A percentile compares a stretch with the other conserved stretches of the same genome.
Evolutionary conservation across 805 yeast genomes (phyloP).

Genomic region (Candida insectorum): DNA sequence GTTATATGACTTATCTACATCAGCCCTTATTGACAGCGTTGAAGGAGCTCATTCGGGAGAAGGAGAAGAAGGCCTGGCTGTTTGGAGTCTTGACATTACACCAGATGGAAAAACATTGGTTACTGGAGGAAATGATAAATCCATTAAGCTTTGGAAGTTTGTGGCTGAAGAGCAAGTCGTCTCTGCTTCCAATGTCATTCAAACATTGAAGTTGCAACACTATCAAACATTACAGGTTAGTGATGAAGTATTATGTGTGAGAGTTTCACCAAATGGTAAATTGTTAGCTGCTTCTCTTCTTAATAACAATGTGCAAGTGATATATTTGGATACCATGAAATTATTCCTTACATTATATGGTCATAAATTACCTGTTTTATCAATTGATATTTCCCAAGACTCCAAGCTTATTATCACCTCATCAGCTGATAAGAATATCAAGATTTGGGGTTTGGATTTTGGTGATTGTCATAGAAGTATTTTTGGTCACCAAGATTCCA

Average conservation of each 20-base stretch:
- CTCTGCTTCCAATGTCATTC: constrained; percentile 60
- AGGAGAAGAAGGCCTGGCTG: constrained; percentile 47
- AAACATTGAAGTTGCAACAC: constrained; percentile 62
- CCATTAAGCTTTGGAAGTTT: constrained; percentile 87
- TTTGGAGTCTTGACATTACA: constrained; percentile 88
- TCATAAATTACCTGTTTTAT: constrained; percentile 91
- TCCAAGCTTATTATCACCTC: constrained; percentile 86
- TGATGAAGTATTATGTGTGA: constrained; percentile 81
- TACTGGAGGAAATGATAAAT: constrained; percentile 93
- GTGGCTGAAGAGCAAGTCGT: constrained; percentile 62
- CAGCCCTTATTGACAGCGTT: constrained; percentile 65
- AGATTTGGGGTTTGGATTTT: constrained; percentile 97
- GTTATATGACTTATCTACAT: constrained; percentile 80
- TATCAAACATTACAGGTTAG: constrained; percentile 77
- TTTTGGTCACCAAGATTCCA: constrained; percentile 95
- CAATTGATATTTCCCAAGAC: constrained; percentile 87
- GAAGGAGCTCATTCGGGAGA: constrained; percentile 60
- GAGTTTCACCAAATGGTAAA: constrained; percentile 74
- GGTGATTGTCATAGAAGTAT: constrained; percentile 98
- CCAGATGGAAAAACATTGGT: constrained; percentile 81
- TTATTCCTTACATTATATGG: constrained; percentile 89
- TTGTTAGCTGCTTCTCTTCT: constrained; percentile 78
- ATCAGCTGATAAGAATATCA: constrained; percentile 95
- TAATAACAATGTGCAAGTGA: constrained; percentile 94
- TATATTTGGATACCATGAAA: constrained; percentile 82